Evolutionary conservation across 176 grass and related monocot genomes (phyloP), one percentile per base, ranked within the genome.

Genomic region (barley (Hordeum vulgare)): DNA sequence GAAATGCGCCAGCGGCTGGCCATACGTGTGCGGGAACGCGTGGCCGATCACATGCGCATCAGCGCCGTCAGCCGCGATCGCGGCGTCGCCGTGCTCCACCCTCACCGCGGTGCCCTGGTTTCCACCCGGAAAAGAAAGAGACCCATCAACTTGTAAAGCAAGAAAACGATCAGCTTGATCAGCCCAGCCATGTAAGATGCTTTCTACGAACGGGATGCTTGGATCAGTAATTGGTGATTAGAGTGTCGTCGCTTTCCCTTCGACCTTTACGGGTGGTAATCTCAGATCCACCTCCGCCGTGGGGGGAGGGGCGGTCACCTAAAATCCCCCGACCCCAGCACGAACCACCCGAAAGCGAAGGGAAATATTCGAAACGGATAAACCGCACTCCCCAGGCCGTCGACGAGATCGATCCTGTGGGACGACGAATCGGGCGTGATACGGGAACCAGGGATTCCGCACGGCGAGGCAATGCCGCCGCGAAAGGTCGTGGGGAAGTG

Each of bases 1-100:
- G 80, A 94, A 94, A 83, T 92, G 93, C 33, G 79, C 90, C 56
- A 94, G 78, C 28, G 82, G 85, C 56, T 92, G 93, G 14, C 93
- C 90, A 45, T 92, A 94, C 1, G 93, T 94, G 87, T 92, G 87
- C 24, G 85, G 90, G 45, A 92, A 94, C 18, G 69, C 85, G 21
- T 79, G 90, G 39, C 90, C 61, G 59, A 94, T 94, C 33, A 92
- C 90, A 67, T 92, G 90, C 4, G 85, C 87, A 35, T 85, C 87
- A 28, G 87, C 79, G 11, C 83, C 69, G 61, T 94, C 90, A 21
- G 87, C 75, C 29, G 93, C 78, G 18, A 77, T 92, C 27, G 90
- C 89, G 3, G 84, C 63, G 64, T 92, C 93, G 6, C 93, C 93
- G 58, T 78, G 81, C 74, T 94, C 93, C 45, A 94, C 87, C 81